Base-by-base conservation (phyloP, 228 moss, liverwort and hornwort genomes). In the Sphagnum fallax region DNA sequence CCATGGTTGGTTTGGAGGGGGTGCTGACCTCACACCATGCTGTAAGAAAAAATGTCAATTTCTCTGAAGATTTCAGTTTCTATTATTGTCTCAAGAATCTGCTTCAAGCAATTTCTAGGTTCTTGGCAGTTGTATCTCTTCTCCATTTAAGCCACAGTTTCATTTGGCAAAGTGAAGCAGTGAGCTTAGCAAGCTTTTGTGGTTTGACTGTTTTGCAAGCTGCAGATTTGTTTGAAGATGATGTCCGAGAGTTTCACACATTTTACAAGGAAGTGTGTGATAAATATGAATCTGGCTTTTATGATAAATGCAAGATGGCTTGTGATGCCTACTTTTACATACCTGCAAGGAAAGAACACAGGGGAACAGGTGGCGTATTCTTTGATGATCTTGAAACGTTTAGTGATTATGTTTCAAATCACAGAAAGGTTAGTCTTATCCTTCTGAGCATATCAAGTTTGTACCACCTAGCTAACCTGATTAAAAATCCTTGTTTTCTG, bases 1-100 rank as follows among this genome's bases (percentile, higher is more conserved):
- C 55, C 82, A 66, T 60, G 96, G 96, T 63, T 96, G 96, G 96
- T 93, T 96, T 74, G 96, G 96, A 75, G 96, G 96, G 16, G 96
- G 96, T 65, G 96, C 91, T 6, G 96, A 97, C 80, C 85, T 93
- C 58, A 97, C 96, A 67, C 96, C 96, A 59, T 90, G 89, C 77
- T 97, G 95, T 95, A 83, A 89, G 68, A 32, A 32, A 32, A 32
- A 32, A 32, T 32, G 32, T 32, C 32, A 2, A 32, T 32, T 32
- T 74, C 14, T 4, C 60, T 15, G 63, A 8, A 64, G 1, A 8
- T 60, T 32, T 32, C 15, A 11, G 59, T 60, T 60, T 60, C 59
- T 12, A 32, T 32, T 32, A 32, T 32, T 32, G 32, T 32, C 32
- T 32, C 32, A 32, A 32, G 32, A 32, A 32, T 32, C 32, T 32